Base-by-base conservation (phyloP, 139 green algal genomes). In the Tetraselmis striata region DNA sequence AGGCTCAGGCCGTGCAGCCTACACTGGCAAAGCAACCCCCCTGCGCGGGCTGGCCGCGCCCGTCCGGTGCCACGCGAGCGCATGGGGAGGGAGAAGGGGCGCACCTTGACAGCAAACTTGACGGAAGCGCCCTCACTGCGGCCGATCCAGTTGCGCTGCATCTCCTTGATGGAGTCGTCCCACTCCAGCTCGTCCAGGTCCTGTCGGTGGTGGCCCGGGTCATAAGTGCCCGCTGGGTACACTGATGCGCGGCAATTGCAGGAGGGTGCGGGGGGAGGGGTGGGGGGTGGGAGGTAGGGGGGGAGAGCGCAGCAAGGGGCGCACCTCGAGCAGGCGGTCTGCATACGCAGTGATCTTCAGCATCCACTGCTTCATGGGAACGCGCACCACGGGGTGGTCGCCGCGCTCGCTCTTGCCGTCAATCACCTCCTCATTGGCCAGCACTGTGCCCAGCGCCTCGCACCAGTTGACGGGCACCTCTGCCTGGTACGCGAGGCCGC, bases 391-490 rank as follows among this genome's bases (percentile, higher is more conserved):
- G 0, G 96, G 96, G 84, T 98, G 94, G 18, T 85, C 85, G 0
- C 96, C 96, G 0, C 96, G 85, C 89, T 99, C 96, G 79, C 88
- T 95, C 82, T 95, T 89, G 31, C 95, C 95, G 59, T 92, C 87
- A 79, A 97, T 95, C 23, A 97, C 93, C 90, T 99, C 95, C 89
- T 99, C 96, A 85, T 99, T 99, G 29, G 96, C 95, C 81, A 98
- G 90, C 82, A 99, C 95, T 0, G 95, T 99, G 59, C 96, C 94
- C 31, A 98, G 90, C 24, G 92, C 96, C 28, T 96, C 95, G 86
- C 96, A 98, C 96, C 96, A 99, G 89, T 99, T 99, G 59, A 99
- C 97, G 1, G 96, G 95, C 81, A 98, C 96, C 90, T 99, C 96
- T 0, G 96, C 95, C 87, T 97, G 94, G 89, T 99, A 99, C 27